Conservation (phyloP, 805 yeast genomes). For the Debaryomyces prosopidis region DNA sequence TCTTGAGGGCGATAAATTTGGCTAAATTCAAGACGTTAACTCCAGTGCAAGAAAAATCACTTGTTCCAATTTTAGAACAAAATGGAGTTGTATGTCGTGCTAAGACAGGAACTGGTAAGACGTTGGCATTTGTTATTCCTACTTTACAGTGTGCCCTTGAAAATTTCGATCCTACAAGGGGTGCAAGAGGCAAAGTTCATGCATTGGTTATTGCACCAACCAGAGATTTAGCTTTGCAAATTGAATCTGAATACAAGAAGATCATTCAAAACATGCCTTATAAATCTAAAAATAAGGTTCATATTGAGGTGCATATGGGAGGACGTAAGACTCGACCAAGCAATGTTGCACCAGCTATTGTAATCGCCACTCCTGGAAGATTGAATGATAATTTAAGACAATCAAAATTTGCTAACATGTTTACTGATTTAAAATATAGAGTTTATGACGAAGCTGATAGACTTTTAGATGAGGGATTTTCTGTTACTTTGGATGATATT, state of each 20-base stretch:
- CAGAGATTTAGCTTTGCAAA: conserved; percentile 86
- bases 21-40: conserved; percentile 58
- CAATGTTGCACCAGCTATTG: conserved; percentile 52
- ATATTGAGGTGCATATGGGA: conserved; percentile 64
- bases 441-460: conserved; percentile 93
- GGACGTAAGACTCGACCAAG: conserved; percentile 48
- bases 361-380: conserved; percentile 91
- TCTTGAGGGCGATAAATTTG: conserved; percentile 33
- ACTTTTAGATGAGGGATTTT: conserved; percentile 78
- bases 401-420: conserved; percentile 44
- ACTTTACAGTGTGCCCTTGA: conserved; percentile 53
- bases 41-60: conserved; percentile 65
- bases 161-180: conserved; percentile 25
- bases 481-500: conserved; percentile 60
- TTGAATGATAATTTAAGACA: conserved; percentile 59
- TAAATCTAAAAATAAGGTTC: conserved; percentile 18
- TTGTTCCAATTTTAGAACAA: conserved; percentile 55
- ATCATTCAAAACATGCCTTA: conserved; percentile 28
- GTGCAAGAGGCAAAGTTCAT: conserved; percentile 42
- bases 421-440: conserved; percentile 57
- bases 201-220: conserved; percentile 83
- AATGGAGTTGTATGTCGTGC: conserved; percentile 82
- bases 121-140: conserved; percentile 86
- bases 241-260: conserved; percentile 61
- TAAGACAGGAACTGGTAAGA: conserved; percentile 94